phyloP scores from a whole-genome alignment of 495 filamentous ascomycete species.

The Hyaloscypha hepaticicola region DNA sequence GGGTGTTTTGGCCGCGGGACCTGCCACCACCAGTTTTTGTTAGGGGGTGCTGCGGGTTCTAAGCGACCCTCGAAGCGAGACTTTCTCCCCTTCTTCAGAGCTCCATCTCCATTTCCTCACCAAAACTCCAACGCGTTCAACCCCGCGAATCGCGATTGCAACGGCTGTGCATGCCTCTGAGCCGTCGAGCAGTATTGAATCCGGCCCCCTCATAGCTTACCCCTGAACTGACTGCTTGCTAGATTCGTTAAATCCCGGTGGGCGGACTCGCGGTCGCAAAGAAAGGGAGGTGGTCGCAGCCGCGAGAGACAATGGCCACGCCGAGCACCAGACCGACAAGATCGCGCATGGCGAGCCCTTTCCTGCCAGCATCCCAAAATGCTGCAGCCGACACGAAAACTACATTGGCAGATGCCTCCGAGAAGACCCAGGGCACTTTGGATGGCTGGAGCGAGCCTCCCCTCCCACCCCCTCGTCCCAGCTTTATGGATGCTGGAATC shows the following conservation, averaged over 20 bases:
- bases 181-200: constrained; percentile 25
- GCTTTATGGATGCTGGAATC: constrained; percentile 66
- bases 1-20: constrained; percentile 7
- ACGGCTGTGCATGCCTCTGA: constrained; percentile 15
- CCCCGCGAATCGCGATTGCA: constrained; percentile 21
- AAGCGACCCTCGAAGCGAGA: constrained; percentile 9
- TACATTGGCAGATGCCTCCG: constrained; percentile 28
- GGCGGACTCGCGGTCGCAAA: constrained; percentile 27
- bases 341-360: constrained; percentile 48
- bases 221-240: constrained; percentile 24
- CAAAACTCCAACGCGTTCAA: constrained; percentile 20
- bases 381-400: constrained; percentile 15
- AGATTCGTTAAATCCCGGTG: background rate
- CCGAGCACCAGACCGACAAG: constrained; percentile 18
- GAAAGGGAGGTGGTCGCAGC: constrained; percentile 19
- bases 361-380: constrained; percentile 38
- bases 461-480: constrained; percentile 59
- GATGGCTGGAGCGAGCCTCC: constrained; percentile 72
- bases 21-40: background rate
- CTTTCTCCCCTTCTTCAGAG: constrained; percentile 10
- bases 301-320: constrained; percentile 9
- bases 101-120: constrained; percentile 6
- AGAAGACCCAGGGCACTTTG: constrained; percentile 41
- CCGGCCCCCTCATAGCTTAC: background rate
- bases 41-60: constrained; percentile 3